Evolutionary conservation across 768 basidiomycete genomes (phyloP).

Genomic region (Filobasidium floriforme): DNA sequence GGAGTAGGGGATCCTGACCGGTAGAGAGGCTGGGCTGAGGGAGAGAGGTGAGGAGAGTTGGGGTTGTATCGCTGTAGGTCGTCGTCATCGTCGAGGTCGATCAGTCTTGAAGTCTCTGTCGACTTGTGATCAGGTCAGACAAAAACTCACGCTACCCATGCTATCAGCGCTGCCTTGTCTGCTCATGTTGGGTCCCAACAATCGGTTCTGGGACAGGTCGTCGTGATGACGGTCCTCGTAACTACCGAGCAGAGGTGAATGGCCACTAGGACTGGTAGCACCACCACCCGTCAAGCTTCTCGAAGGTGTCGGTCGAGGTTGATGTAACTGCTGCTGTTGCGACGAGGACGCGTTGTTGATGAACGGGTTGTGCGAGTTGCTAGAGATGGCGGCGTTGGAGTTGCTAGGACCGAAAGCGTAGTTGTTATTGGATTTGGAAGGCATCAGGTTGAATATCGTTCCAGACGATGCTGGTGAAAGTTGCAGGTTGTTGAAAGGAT

Average conservation of each 20-base stretch:
- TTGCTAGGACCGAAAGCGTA: conserved; percentile 10
- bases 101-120: background rate
- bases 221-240: background rate
- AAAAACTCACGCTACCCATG: conserved; percentile 7
- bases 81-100: background rate
- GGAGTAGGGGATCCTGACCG: conserved; percentile 3
- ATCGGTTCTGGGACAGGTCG: background rate
- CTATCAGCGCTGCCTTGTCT: conserved; percentile 7
- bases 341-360: background rate
- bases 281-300: conserved; percentile 5
- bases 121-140: background rate
- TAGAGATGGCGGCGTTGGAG: conserved; percentile 1
- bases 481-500: no score
- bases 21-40: background rate
- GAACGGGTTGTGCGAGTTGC: background rate
- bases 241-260: background rate
- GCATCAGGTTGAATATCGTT: background rate
- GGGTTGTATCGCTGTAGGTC: background rate
- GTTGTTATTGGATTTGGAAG: background rate
- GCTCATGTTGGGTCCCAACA: background rate
- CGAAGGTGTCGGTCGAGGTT: background rate
- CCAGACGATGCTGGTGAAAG: no score
- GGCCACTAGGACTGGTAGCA: background rate
- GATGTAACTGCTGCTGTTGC: background rate
- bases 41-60: conserved; percentile 13